Evolutionary conservation across 495 filamentous ascomycete species (phyloP), one percentile per base, ranked within the genome.

Genomic region (Lasiosphaeris hirsuta): DNA sequence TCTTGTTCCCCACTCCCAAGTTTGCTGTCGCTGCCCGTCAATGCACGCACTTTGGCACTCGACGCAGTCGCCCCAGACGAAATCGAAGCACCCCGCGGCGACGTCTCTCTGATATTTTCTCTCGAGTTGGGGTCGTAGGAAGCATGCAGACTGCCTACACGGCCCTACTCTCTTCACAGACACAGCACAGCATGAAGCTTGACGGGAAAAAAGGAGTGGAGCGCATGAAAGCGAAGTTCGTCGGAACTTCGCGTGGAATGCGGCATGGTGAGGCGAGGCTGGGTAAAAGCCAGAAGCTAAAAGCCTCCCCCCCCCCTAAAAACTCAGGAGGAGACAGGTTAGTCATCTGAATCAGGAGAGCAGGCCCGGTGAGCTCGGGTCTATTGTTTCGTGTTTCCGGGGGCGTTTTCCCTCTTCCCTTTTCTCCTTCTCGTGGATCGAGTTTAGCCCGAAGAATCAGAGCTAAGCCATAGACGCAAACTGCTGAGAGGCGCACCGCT

Each of bases 1-100:
- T 49, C 36, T 57, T 11, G 37, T 46, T 36, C 53, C 53, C 53
- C 53, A 41, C 43, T 47, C 41, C 23, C 30, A 37, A 46, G 35
- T 38, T 41, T 42, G n/a, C 30, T 18, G 33, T 23, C 41, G 38
- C 18, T 17, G 15, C 23, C 53, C 42, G 53, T 55, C 53, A 55
- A 55, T 46, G 53, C 41, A 47, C 17, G 37, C 53, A 34, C 18
- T 14, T 23, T 18, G 14, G 37, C 50, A 40, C 15, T 5, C 38
- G 36, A 13, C n/a, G 34, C 10, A 36, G 46, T 33, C 46, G 14
- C 19, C 19, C 23, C 15, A 48, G 45, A 13, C n/a, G n/a, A n/a
- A 30, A 30, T 30, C 23, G 23, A 30, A 30, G 23, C 23, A 30
- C 23, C 23, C 23, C 23, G 23, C 23, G 5, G 23, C 23, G 23